phyloP scores from a whole-genome alignment of 805 yeast genomes.

The Blastobotrys americana region DNA sequence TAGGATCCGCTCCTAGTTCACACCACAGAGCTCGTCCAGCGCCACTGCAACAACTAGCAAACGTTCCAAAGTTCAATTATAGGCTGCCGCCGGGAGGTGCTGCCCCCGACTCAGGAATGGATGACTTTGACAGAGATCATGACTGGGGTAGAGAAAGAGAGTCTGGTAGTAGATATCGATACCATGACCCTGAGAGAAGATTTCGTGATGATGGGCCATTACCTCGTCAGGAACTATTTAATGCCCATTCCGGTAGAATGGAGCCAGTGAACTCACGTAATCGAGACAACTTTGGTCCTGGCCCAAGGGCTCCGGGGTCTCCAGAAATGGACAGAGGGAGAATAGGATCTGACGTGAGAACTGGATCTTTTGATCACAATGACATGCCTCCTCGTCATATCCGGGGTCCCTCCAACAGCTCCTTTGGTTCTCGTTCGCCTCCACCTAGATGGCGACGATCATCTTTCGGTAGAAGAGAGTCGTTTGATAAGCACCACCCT shows the following conservation, averaged over 20 bases:
- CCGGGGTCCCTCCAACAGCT: background rate
- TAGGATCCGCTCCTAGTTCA: background rate
- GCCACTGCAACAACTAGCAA: background rate
- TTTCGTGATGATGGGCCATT: constrained; percentile 19
- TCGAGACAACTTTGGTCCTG: constrained; percentile 2
- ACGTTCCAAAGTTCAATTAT: constrained; percentile 9
- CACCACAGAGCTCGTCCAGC: constrained; percentile 5
- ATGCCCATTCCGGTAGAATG: constrained; percentile 20
- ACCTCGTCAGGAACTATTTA: constrained; percentile 22
- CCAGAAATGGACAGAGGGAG: background rate
- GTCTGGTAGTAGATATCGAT: constrained; percentile 19
- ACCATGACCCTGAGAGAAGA: constrained; percentile 20
- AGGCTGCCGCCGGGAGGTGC: constrained; percentile 1
- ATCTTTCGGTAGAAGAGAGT: background rate
- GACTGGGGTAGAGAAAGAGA: constrained; percentile 12
- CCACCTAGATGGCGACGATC: background rate
- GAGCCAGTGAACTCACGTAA: constrained; percentile 15
- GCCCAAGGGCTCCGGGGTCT: background rate
- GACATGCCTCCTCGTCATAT: background rate
- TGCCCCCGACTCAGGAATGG: background rate
- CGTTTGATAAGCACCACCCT: background rate
- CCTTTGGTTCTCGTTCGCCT: constrained; percentile 1
- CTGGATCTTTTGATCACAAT: too few relatives aligned
- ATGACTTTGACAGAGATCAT: constrained; percentile 2
- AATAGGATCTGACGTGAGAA: background rate